Conservation (phyloP, 805 yeast species). For the Myxozyma melibiosi region DNA sequence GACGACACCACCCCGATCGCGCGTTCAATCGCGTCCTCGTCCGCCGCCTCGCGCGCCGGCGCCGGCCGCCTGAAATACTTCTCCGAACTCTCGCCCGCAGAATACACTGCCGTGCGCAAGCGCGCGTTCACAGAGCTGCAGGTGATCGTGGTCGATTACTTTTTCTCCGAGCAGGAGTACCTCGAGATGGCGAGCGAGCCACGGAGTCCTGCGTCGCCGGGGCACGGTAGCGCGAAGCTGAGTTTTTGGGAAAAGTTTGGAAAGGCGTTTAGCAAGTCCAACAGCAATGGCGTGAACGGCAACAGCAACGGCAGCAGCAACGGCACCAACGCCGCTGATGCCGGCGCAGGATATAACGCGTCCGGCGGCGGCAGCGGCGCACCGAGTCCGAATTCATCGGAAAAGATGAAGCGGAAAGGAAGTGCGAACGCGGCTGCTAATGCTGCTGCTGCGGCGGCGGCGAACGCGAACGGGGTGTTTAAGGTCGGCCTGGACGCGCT, state of each 20-base stretch:
- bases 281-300: constrained; percentile 22
- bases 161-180: constrained; percentile 45
- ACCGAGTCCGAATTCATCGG: not conserved
- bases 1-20: not conserved
- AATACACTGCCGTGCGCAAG: constrained; percentile 61
- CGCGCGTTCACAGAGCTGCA: constrained; percentile 54
- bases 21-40: constrained; percentile 13
- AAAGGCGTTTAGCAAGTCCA: constrained; percentile 42
- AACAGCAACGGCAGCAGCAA: constrained; percentile 4
- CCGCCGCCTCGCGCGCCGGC: constrained; percentile 5
- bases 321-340: not conserved
- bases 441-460: too few relatives aligned
- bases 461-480: constrained; percentile 61
- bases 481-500: constrained; percentile 74
- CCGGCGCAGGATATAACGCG: too few relatives aligned
- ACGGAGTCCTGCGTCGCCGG: not conserved
- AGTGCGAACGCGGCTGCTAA: not conserved
- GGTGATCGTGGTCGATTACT: constrained; percentile 40
- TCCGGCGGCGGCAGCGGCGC: too few relatives aligned
- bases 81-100: constrained; percentile 52
- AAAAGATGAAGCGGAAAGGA: constrained; percentile 26
- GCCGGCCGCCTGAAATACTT: constrained; percentile 29
- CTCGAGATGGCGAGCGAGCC: constrained; percentile 40
- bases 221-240: constrained; percentile 41
- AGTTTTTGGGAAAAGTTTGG: constrained; percentile 54